These are phyloP conservation scores for Erodium texanum DNA, from an alignment of 441 rosid genomes.

Conservation along the genomic window DNA sequence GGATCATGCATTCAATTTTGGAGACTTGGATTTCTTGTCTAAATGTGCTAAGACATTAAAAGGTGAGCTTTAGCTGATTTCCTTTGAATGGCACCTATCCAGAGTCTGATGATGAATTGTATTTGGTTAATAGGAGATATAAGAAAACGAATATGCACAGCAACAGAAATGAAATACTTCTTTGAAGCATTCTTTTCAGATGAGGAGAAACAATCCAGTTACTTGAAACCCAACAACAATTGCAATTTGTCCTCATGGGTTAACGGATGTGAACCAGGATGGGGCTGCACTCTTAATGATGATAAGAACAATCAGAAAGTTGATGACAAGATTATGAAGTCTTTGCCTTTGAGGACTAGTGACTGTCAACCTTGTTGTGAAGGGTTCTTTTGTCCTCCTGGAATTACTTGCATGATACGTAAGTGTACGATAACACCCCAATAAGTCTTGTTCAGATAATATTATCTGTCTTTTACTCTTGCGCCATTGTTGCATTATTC, in stretches of 20 bases:
- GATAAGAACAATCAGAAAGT: conserved; percentile 12
- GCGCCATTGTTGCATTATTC: background rate
- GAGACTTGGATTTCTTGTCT: conserved; percentile 38
- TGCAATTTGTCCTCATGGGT: conserved; percentile 53
- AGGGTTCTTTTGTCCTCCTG: conserved; percentile 67
- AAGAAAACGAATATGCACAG: conserved; percentile 42
- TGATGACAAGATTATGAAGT: conserved; percentile 24
- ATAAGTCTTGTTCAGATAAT: background rate
- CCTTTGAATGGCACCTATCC: background rate
- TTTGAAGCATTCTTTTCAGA: conserved; percentile 33
- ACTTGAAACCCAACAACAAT: conserved; percentile 39
- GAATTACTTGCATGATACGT: conserved; percentile 71
- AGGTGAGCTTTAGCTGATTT: conserved; percentile 24
- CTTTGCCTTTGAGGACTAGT: conserved; percentile 37
- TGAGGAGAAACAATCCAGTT: conserved; percentile 16
- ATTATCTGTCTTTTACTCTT: background rate
- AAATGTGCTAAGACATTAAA: conserved; percentile 43
- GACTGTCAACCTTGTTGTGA: conserved; percentile 60
- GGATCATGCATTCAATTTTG: conserved; percentile 50
- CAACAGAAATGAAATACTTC: conserved; percentile 52
- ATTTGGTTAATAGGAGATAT: conserved; percentile 36
- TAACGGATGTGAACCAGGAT: conserved; percentile 60
- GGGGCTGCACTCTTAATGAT: conserved; percentile 43
- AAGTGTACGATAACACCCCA: background rate
- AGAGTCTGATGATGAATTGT: conserved; percentile 12